These are phyloP conservation scores for Flammula alnicola DNA, from an alignment of 1,284 basidiomycete species.

Conservation along the genomic window DNA sequence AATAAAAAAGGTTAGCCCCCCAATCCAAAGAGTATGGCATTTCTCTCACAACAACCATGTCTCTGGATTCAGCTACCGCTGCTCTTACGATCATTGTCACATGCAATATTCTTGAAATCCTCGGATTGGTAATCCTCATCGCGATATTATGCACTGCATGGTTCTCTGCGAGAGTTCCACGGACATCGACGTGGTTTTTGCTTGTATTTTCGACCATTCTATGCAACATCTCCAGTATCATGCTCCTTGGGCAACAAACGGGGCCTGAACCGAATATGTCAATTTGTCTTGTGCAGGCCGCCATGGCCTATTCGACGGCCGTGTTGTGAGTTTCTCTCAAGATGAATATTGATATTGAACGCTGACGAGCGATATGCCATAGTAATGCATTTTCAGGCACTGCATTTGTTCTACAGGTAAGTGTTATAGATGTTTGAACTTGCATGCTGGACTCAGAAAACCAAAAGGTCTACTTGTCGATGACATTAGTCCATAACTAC, in stretches of 20 bases:
- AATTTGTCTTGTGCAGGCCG: not conserved
- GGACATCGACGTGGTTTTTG: not conserved
- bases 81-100: not conserved
- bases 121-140: not conserved
- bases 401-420: not conserved
- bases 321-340: not conserved
- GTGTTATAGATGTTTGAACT: no score
- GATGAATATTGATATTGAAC: no score
- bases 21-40: no score
- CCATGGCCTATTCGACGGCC: not conserved
- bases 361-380: no score
- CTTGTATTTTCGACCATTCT: not conserved
- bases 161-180: not conserved
- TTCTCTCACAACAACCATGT: no score
- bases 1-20: no score
- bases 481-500: not conserved
- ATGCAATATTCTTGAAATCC: not conserved
- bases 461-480: not conserved
- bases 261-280: not conserved
- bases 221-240: not conserved
- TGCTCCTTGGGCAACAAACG: not conserved
- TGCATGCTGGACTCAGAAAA: no score
- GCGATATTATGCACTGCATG: not conserved
- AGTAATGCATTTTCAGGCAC: not conserved
- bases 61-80: no score